Percentiles rank a stretch among this genome's conserved stretches.
Conservation (phyloP, 805 yeast species). For the Wickerhamomyces sydowiorum region DNA sequence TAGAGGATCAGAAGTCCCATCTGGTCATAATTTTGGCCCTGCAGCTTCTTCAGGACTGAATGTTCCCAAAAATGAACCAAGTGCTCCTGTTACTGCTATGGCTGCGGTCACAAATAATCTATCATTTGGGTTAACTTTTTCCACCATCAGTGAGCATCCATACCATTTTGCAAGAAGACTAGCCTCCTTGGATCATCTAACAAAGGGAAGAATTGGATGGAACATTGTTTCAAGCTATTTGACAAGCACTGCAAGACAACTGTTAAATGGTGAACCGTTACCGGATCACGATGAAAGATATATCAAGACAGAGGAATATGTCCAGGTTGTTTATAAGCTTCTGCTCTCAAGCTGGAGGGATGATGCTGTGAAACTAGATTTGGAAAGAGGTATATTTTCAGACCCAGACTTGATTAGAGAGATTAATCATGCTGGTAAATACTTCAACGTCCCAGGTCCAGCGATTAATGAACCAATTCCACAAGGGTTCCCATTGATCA, state of each 20-base stretch:
- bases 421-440: conserved; percentile 31
- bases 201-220: conserved; percentile 38
- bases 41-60: conserved; percentile 6
- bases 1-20: conserved; percentile 12
- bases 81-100: conserved; percentile 32
- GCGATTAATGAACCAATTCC: conserved; percentile 32
- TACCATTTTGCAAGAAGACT: conserved; percentile 33
- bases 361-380: conserved; percentile 20
- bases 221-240: conserved; percentile 34
- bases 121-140: conserved; percentile 32
- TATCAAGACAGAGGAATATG: conserved; percentile 31
- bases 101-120: conserved; percentile 33
- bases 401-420: conserved; percentile 30
- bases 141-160: conserved; percentile 35
- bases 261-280: conserved; percentile 27
- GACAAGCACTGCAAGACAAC: conserved; percentile 32
- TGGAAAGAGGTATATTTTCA: conserved; percentile 21
- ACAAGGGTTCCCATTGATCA: conserved; percentile 34
- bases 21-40: conserved; percentile 6
- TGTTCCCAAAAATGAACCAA: conserved; percentile 31
- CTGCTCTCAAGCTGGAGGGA: conserved; percentile 34
- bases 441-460: conserved; percentile 33
- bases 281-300: conserved; percentile 36
- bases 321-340: conserved; percentile 31
- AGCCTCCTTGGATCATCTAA: conserved; percentile 35